Evolutionary conservation across 2,329 filamentous ascomycete genomes (phyloP), one percentile per base, ranked within the genome.

Genomic region (Hypomyces rosellus): DNA sequence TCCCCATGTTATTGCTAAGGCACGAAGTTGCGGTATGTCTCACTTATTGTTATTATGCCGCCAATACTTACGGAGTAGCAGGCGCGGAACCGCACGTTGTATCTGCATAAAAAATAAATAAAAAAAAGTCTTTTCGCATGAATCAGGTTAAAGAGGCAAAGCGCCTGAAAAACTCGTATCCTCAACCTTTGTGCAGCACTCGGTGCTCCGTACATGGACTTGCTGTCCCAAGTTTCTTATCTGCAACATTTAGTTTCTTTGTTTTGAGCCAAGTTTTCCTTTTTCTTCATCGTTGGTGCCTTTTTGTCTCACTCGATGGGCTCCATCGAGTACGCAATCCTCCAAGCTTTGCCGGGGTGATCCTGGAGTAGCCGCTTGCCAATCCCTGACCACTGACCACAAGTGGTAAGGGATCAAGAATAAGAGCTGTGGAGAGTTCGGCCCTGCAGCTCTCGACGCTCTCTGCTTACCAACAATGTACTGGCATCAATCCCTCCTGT

Each of bases 281-380:
- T 50, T 47, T 52, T 53, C 51, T 47, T 54, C 18, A 18, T 59
- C 39, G 51, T 53, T 51, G 51, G 44, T 36, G 44, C 46, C 48
- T 52, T 51, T 42, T 42, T 25, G 40, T 42, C 40, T 42, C 40
- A 42, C 15, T 16, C 9, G 7, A 14, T 42, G 15, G 12, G 37
- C 11, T 39, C n/a, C 37, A 39, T 39, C 37, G 16, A 39, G n/a
- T 18, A 16, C 40, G 40, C 40, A 42, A 42, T 22, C 40, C n/a
- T 18, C 20, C 40, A 16, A 25, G 15, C 13, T 42, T 18, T 39
- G 37, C 37, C 16, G 40, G 40, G 40, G 40, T 22, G 11, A 18
- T 41, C 39, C 39, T 18, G 18, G 39, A 18, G 39, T 14, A 12
- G 39, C 4, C n/a, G 18, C 34, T 37, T 37, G 34, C 16, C 15